Percentiles rank a stretch among this genome's conserved stretches.
Evolutionary conservation across 2,329 filamentous ascomycete genomes (phyloP).

Genomic region (Cladosporium sp.): DNA sequence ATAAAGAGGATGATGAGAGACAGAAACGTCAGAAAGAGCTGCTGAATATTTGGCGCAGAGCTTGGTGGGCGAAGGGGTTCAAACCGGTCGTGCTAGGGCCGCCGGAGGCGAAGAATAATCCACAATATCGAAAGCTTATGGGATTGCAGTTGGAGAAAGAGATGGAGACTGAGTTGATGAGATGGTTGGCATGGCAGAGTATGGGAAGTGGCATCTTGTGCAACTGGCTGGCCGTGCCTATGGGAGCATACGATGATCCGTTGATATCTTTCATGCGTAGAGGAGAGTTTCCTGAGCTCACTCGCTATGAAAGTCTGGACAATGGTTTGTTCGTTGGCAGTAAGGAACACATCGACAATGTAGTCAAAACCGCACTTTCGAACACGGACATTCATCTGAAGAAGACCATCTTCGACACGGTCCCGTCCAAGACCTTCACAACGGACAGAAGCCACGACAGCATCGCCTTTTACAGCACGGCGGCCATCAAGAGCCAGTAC

Average conservation of each 20-base stretch:
- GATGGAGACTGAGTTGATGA: conserved; percentile 66
- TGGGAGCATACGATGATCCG: conserved; percentile 69
- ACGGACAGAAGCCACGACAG: conserved; percentile 61
- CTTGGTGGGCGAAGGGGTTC: conserved; percentile 95
- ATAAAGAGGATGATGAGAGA: conserved; percentile 55
- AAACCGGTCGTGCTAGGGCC: conserved; percentile 74
- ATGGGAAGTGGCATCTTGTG: conserved; percentile 81
- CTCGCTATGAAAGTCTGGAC: conserved; percentile 66
- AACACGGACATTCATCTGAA: conserved; percentile 54
- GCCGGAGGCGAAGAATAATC: conserved; percentile 77
- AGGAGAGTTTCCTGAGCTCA: conserved; percentile 69
- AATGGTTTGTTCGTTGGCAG: conserved; percentile 69
- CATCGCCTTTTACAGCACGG: conserved; percentile 72
- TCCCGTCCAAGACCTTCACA: conserved; percentile 56
- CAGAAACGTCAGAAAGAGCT: conserved; percentile 72
- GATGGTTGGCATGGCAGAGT: conserved; percentile 88
- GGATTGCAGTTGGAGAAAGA: conserved; percentile 53
- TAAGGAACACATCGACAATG: conserved; percentile 44
- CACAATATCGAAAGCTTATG: conserved; percentile 68
- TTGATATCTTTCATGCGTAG: conserved; percentile 68
- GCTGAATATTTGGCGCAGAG: conserved; percentile 80
- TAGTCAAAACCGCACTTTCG: conserved; percentile 38
- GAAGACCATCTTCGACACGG: conserved; percentile 59
- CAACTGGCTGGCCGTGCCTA: conserved; percentile 76
- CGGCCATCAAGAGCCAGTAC: conserved; percentile 62